Evolutionary conservation across 352 stramenopile species (phyloP).

Genomic region (Phytopythium aichiense): DNA sequence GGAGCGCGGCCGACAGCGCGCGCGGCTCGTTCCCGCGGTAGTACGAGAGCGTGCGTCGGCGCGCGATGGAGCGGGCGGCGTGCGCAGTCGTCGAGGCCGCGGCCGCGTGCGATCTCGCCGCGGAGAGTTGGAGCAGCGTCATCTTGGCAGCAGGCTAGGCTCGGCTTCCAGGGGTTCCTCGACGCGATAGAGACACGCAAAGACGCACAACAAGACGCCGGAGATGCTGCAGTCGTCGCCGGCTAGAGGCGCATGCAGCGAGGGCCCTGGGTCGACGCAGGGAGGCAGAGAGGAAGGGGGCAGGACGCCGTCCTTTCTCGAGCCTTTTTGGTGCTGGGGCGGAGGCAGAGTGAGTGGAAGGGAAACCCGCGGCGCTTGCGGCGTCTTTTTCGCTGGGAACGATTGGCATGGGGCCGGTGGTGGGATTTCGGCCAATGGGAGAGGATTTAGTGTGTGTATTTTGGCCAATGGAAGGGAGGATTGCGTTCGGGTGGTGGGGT

Average conservation of each 20-base stretch:
- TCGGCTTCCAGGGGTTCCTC: neutral
- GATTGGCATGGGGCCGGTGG: slow-evolving; percentile 6
- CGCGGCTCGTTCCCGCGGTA: slow-evolving; percentile 8
- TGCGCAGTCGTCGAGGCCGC: slow-evolving; percentile 16
- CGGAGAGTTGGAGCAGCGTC: slow-evolving; percentile 4
- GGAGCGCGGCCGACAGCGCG: slow-evolving; percentile 7
- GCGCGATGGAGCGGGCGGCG: slow-evolving; percentile 14
- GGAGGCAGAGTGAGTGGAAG: neutral
- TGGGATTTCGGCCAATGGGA: neutral
- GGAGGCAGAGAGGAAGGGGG: neutral
- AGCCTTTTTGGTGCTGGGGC: neutral
- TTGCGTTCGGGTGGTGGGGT: neutral
- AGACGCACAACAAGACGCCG: neutral
- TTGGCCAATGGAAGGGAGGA: neutral
- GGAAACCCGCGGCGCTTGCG: neutral
- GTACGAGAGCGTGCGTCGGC: slow-evolving; percentile 8
- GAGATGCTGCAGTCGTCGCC: neutral
- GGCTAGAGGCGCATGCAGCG: slow-evolving; percentile 1
- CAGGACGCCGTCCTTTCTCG: neutral
- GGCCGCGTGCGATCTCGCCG: slow-evolving; percentile 7
- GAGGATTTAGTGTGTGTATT: neutral
- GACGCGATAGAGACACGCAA: neutral
- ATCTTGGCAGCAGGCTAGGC: neutral
- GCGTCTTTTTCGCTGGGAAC: slow-evolving; percentile 3
- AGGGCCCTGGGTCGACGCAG: slow-evolving; percentile 1